phyloP scores from a whole-genome alignment of 257 asterid genomes.

The Nicotiana tomentosiformis region DNA sequence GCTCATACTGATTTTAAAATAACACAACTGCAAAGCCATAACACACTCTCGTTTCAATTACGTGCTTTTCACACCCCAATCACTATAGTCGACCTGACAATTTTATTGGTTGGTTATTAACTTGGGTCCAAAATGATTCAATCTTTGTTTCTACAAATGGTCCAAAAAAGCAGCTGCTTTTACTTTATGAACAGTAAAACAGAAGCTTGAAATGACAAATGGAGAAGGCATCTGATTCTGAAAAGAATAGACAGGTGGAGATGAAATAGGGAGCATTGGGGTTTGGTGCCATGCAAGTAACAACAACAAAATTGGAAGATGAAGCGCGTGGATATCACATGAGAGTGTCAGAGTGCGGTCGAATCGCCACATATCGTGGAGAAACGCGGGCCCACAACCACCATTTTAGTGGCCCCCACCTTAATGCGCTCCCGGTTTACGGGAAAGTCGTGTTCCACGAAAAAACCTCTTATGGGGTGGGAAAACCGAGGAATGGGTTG shows the following conservation, averaged over 20 bases:
- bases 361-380: conserved; percentile 76
- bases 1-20: neutral
- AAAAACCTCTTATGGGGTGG: conserved; percentile 14
- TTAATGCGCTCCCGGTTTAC: conserved; percentile 56
- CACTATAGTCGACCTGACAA: neutral
- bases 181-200: neutral
- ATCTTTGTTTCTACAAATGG: neutral
- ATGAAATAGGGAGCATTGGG: neutral
- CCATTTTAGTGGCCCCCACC: conserved; percentile 20
- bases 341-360: conserved; percentile 63
- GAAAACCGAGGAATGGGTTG: conserved; percentile 40
- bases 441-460: conserved; percentile 31
- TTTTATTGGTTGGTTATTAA: neutral
- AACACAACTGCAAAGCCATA: neutral
- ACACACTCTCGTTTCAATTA: neutral
- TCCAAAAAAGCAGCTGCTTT: neutral
- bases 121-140: neutral
- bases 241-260: conserved; percentile 17
- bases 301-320: conserved; percentile 10
- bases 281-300: conserved; percentile 22
- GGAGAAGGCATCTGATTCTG: neutral
- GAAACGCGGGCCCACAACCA: conserved; percentile 13
- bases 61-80: conserved; percentile 39
- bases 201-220: conserved; percentile 5
- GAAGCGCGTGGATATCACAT: conserved; percentile 48